Evolutionary conservation across 2,329 filamentous ascomycete genomes (phyloP), one percentile per base, ranked within the genome.

Genomic region (Incumbomyces lentus): DNA sequence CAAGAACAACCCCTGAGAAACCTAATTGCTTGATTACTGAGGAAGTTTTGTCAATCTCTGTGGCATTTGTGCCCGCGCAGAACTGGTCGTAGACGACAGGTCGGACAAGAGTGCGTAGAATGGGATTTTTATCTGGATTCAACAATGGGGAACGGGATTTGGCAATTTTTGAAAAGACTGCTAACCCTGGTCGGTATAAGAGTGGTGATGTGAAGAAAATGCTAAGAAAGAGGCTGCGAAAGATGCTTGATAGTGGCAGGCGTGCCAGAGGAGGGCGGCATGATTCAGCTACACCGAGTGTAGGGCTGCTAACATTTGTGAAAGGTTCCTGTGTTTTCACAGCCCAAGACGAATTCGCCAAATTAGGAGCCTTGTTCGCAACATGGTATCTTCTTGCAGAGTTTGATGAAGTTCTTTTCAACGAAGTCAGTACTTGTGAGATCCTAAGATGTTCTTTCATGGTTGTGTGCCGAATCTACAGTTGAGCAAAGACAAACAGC

Each of bases 31-130:
- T 73, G 42, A 76, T 69, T 1, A 63, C 62, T 2, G 61, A 56
- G 18, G 74, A 65, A 0, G 68, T 72, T 4, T 59, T 59, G 29
- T 65, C 62, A 1, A 76, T 71, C 46, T 76, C 73, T 1, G 49
- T 45, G 34, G 66, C 64, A 44, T 69, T 75, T 22, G 68, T 68
- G 0, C 74, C 74, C 0, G 74, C 74, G 50, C 74, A 77, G 59
- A 78, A 78, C 39, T 78, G 75, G 48, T 75, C 68, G 54, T 78
- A 78, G 13, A 77, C 64, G 7, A 71, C 62, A 41, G 68, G 65
- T 52, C 69, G 68, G 19, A 72, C 59, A 2, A 71, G 56, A 40
- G 64, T 59, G 36, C 69, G 65, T 10, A 76, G 56, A 2, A 74
- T 14, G 1, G 63, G 63, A 53, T 74, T 74, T 13, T 62, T 64